Base-by-base conservation (phyloP, 768 basidiomycete genomes). In the Tulasnella sp. region DNA sequence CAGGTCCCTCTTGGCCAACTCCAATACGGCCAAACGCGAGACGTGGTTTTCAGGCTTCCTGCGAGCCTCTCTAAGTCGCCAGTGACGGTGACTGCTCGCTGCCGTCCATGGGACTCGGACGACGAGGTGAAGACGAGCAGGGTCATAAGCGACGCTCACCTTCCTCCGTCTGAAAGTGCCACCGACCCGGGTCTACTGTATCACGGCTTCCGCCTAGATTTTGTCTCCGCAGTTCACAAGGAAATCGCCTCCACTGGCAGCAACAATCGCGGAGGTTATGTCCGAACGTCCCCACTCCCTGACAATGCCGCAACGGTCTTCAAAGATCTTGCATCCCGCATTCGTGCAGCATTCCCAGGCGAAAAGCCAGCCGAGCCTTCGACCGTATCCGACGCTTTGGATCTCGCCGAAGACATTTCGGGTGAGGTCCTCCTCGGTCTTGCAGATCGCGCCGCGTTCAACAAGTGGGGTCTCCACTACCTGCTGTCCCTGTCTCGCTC, bases 381-480 rank as follows among this genome's bases (percentile, higher is more conserved):
- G 3, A 8, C 48, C 1, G 38, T 42, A 0, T 27, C 72, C 34
- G 52, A 81, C 31, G 81, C 81, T 10, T n/a, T 62, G 34, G 81
- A 44, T 1, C 78, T 82, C n/a, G 78, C 77, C 8, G 72, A 73
- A 18, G 81, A 82, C 42, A 81, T 82, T 19, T 46, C 71, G 71
- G 80, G 80, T n/a, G 74, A 82, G 46, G 74, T 82, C 24, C 74
- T 74, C 21, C 74, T 82, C 24, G 80, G 77, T 19, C 27, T 82
- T 16, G 44, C 42, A 7, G 72, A 71, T 21, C 42, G 68, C 5
- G 78, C 10, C 1, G 62, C 78, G 24, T 82, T 62, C 46, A 46
- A 77, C n/a, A 38, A 40, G 36, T 82, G 81, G 81, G 81, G 81
- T 19, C 31, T 52, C 27, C 81, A 82, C 76, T 82, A 82, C 71